Evolutionary conservation across 139 green algal species (phyloP), one percentile per base, ranked within the genome.

Genomic region (Nannochloris sp.): DNA sequence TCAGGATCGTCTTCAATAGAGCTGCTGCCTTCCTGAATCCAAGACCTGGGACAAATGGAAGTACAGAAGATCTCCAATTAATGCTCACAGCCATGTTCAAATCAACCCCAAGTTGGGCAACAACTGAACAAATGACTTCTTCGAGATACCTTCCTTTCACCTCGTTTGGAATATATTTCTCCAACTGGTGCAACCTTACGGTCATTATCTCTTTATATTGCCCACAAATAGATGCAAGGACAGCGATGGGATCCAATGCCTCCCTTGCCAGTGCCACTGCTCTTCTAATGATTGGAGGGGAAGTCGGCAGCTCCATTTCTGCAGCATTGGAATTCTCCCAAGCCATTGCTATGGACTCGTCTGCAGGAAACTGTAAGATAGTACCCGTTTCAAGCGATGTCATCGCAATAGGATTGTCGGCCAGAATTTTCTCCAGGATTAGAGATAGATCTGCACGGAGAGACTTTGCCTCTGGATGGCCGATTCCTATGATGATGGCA

Each of bases 31-130:
- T 97, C 58, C 91, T 76, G 3, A 89, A 88, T 1, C 90, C 90
- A 56, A 97, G 80, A 9, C 70, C 90, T 8, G 83, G 72, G 19
- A 93, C 81, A 67, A 91, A 97, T 58, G 84, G 75, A 59, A 97
- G 84, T 57, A 72, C 43, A 4, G 80, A 46, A 14, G 75, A 61
- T 23, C 79, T 73, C 90, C 90, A 97, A 7, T 76, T 11, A 36
- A 81, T 75, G 49, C 75, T 68, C 9, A 71, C 82, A 18, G 82
- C 81, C 2, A 79, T 56, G 67, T 97, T 97, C 48, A 97, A 48
- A 73, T 96, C 86, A 48, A 90, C 67, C 11, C 90, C 89, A 5
- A 81, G 76, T 71, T 90, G 83, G 24, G 69, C 78, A 21, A 73
- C 64, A 23, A 72, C 72, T 3, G 82, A 86, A 29, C 74, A 49